A percentile compares a stretch with the other conserved stretches of the same genome.
Conservation (phyloP, 148 eudicot genomes). For the Suaeda aralocaspica region DNA sequence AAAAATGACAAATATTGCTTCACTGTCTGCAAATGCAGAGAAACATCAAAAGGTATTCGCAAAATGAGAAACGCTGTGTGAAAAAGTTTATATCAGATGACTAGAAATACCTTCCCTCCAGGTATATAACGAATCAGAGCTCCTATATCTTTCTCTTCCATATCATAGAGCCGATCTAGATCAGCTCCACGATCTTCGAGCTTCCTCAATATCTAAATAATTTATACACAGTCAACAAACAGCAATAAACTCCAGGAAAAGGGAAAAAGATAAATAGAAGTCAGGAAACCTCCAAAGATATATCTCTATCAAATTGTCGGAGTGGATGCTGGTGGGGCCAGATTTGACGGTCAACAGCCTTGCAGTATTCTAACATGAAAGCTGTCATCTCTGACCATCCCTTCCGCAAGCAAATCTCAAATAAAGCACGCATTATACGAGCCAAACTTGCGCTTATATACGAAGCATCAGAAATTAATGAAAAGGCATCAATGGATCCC, state of each 20-base stretch:
- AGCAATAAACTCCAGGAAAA: neutral
- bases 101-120: constrained; percentile 76
- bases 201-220: constrained; percentile 75
- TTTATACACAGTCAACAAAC: neutral
- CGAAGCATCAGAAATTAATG: constrained; percentile 95
- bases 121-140: constrained; percentile 82
- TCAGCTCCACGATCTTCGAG: constrained; percentile 91
- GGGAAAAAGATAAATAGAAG: constrained; percentile 9
- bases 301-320: constrained; percentile 87
- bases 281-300: constrained; percentile 69
- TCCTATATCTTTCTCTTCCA: constrained; percentile 97
- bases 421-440: constrained; percentile 92
- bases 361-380: constrained; percentile 90
- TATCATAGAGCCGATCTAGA: constrained; percentile 79
- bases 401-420: constrained; percentile 95
- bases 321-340: constrained; percentile 99
- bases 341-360: constrained; percentile 96
- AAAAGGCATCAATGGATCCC: constrained; percentile 77
- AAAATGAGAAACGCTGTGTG: constrained; percentile 1
- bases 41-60: neutral
- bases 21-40: constrained; percentile 54
- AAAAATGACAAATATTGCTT: constrained; percentile 79
- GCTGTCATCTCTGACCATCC: constrained; percentile 99
- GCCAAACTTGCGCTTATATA: constrained; percentile 99
- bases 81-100: neutral